These are phyloP conservation scores for Aspergillus felis DNA, from an alignment of 2,329 filamentous ascomycete genomes.

Conservation along the genomic window DNA sequence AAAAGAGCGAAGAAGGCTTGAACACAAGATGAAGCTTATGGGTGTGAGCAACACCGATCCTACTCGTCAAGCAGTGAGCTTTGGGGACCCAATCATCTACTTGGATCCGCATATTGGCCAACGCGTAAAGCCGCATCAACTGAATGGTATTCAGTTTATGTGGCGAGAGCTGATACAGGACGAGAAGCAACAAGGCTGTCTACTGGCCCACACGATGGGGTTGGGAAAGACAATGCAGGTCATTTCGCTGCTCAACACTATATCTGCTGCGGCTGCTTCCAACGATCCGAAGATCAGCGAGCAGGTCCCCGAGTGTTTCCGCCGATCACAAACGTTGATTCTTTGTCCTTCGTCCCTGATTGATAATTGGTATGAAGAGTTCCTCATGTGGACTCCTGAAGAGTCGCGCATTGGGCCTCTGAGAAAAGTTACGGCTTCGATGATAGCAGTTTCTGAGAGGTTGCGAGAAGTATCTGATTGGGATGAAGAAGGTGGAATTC, in stretches of 20 bases:
- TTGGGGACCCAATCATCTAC: constrained; percentile 44
- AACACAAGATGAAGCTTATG: constrained; percentile 26
- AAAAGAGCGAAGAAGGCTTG: constrained; percentile 41
- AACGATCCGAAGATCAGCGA: constrained; percentile 51
- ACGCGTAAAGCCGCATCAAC: constrained; percentile 73
- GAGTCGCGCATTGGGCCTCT: constrained; percentile 53
- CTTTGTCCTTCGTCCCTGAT: constrained; percentile 72
- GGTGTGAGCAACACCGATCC: constrained; percentile 35
- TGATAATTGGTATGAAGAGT: constrained; percentile 79
- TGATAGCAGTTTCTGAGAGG: constrained; percentile 35
- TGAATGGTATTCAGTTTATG: constrained; percentile 78
- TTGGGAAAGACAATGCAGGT: constrained; percentile 91
- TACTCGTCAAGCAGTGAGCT: constrained; percentile 46
- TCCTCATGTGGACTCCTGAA: constrained; percentile 63
- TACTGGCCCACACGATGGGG: constrained; percentile 87
- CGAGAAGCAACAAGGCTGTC: constrained; percentile 64
- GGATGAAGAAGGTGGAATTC: constrained; percentile 62
- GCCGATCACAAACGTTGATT: constrained; percentile 62
- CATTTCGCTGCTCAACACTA: constrained; percentile 73
- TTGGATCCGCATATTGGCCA: constrained; percentile 61
- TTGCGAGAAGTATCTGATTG: constrained; percentile 52
- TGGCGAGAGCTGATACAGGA: constrained; percentile 76
- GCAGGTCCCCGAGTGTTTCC: constrained; percentile 67
- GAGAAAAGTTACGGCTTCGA: constrained; percentile 50
- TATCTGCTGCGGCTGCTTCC: constrained; percentile 64